Evolutionary conservation across 2,329 filamentous ascomycete species (phyloP).

Genomic region (Monosporascus cannonballus): DNA sequence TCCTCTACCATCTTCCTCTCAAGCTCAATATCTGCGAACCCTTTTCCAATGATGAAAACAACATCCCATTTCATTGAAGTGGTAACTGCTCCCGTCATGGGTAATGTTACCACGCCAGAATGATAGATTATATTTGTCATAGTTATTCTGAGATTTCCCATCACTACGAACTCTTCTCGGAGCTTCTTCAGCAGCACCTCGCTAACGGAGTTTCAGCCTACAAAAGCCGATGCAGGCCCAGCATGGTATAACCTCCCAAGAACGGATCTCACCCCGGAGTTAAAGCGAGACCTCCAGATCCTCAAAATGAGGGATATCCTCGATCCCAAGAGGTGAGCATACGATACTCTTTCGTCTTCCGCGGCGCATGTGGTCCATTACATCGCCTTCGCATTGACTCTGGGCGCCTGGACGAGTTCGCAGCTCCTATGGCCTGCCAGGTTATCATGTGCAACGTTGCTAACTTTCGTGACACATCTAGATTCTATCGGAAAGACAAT

Average conservation of each 20-base stretch:
- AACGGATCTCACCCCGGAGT: slow-evolving; percentile 74
- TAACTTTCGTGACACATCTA: neutral
- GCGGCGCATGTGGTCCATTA: neutral
- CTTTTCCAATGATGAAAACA: slow-evolving; percentile 65
- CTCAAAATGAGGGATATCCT: slow-evolving; percentile 84
- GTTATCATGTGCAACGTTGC: neutral
- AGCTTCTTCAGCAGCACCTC: slow-evolving; percentile 4
- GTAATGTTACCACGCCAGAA: slow-evolving; percentile 61
- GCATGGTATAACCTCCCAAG: slow-evolving; percentile 86
- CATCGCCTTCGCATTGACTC: too few species aligned
- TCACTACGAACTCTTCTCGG: slow-evolving; percentile 13
- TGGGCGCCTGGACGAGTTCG: too few species aligned
- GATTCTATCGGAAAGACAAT: slow-evolving; percentile 80
- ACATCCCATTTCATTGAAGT: slow-evolving; percentile 68
- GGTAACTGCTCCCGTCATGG: slow-evolving; percentile 75
- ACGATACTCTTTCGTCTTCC: neutral
- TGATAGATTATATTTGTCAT: slow-evolving; percentile 50
- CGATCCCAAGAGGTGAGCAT: slow-evolving; percentile 60
- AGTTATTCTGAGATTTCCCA: slow-evolving; percentile 63
- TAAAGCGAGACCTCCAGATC: slow-evolving; percentile 85
- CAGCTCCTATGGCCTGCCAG: too few species aligned
- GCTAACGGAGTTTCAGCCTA: slow-evolving; percentile 20
- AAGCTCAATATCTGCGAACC: slow-evolving; percentile 1
- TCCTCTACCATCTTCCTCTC: slow-evolving; percentile 2
- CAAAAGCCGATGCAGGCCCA: slow-evolving; percentile 59